Percentiles rank a stretch among this genome's conserved stretches.
phyloP scores from a whole-genome alignment of 345 rosid species.

The Bretschneidera sinensis region DNA sequence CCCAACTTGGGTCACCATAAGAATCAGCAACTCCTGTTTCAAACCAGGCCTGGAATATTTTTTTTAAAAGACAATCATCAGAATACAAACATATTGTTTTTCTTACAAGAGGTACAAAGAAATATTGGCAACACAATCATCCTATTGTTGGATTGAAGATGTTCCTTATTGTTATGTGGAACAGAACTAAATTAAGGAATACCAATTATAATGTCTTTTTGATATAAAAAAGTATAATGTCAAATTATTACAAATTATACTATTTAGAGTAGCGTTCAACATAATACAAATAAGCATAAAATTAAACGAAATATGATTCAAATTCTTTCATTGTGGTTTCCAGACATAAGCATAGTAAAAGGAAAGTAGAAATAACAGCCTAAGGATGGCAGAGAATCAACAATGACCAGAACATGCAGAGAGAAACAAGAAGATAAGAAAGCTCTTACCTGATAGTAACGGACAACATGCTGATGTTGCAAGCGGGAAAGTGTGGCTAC shows the following conservation, averaged over 20 bases:
- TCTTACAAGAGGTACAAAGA: neutral
- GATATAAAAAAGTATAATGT: neutral
- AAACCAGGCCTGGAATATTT: slow-evolving; percentile 74
- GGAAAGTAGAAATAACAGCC: too few relatives aligned
- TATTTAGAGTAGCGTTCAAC: too few relatives aligned
- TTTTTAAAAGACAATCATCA: too few relatives aligned
- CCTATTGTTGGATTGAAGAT: too few relatives aligned
- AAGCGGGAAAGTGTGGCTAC: slow-evolving; percentile 95
- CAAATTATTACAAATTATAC: too few relatives aligned
- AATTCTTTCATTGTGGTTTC: neutral
- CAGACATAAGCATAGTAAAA: neutral
- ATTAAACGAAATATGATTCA: too few relatives aligned
- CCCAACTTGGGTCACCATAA: slow-evolving; percentile 55
- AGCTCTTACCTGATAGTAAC: slow-evolving; percentile 85
- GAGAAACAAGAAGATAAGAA: slow-evolving; percentile 7
- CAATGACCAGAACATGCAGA: slow-evolving; percentile 17
- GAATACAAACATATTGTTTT: too few relatives aligned
- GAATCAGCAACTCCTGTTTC: slow-evolving; percentile 82
- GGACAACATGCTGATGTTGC: slow-evolving; percentile 99
- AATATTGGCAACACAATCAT: neutral
- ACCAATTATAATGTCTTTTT: neutral
- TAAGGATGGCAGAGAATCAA: neutral
- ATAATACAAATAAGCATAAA: too few relatives aligned
- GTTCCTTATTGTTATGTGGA: neutral
- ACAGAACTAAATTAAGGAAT: too few relatives aligned